Conservation (phyloP, 2,329 filamentous ascomycete genomes). For the Daldinia eschscholtzii region DNA sequence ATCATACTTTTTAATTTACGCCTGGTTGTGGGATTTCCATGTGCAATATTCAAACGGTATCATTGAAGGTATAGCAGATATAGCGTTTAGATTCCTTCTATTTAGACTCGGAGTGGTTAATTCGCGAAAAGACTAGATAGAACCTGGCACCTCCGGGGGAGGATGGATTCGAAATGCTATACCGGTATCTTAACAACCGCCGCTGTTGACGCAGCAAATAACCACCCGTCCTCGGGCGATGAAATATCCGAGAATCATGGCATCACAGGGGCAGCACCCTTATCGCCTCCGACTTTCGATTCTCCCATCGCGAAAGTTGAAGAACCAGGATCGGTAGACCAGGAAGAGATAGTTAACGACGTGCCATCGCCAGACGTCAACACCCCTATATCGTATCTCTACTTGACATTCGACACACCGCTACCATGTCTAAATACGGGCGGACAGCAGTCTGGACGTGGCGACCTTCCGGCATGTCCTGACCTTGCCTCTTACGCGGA, state of each 20-base stretch:
- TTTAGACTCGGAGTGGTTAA: not conserved
- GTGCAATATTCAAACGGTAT: not conserved
- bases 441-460: slow-evolving; percentile 36
- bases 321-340: not conserved
- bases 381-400: slow-evolving; percentile 64
- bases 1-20: not conserved
- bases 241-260: slow-evolving; percentile 9
- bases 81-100: not conserved
- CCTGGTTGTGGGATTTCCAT: not conserved
- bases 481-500: slow-evolving; percentile 75
- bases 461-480: slow-evolving; percentile 68
- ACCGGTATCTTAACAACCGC: not conserved
- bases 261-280: not conserved
- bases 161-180: slow-evolving; percentile 11
- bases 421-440: slow-evolving; percentile 61
- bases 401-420: slow-evolving; percentile 72
- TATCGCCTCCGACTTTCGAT: not conserved
- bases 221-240: not conserved
- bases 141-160: not conserved
- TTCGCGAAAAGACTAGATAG: not conserved
- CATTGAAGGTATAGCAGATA: not conserved
- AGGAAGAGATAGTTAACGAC: slow-evolving; percentile 10
- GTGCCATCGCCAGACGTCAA: slow-evolving; percentile 17
- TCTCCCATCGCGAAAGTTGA: slow-evolving; percentile 2
- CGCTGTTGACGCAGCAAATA: not conserved